phyloP scores from a whole-genome alignment of 345 rosid species.

The Eucalyptus tenuipes region DNA sequence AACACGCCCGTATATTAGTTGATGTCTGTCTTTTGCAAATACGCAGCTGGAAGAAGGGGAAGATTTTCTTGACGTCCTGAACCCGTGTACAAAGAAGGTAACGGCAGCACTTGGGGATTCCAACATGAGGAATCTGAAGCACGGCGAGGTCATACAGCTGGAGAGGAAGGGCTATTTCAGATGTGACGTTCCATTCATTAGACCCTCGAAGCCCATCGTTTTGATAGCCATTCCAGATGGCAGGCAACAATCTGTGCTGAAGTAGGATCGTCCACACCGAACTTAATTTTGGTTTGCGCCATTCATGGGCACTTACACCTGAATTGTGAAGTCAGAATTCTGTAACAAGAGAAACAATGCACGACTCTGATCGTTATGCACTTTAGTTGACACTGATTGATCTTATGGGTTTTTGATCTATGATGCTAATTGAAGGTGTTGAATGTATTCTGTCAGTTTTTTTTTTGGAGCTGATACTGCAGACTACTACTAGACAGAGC shows the following conservation, averaged over 20 bases:
- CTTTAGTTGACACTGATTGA: not conserved
- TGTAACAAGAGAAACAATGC: not conserved
- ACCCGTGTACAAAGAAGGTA: constrained; percentile 61
- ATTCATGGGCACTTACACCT: not conserved
- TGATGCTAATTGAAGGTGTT: not conserved
- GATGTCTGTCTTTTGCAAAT: not conserved
- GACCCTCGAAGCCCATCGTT: constrained; percentile 61
- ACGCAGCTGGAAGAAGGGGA: constrained; percentile 84
- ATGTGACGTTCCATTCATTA: constrained; percentile 69
- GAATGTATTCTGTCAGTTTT: not conserved
- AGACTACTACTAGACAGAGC: not conserved
- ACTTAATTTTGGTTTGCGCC: not conserved
- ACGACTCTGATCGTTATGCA: not conserved
- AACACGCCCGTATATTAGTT: not conserved
- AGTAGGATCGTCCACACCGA: not conserved
- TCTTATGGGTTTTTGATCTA: not conserved
- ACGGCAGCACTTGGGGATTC: constrained; percentile 74
- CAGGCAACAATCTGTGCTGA: constrained; percentile 24
- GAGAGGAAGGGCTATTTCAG: constrained; percentile 94
- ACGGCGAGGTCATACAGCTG: constrained; percentile 66
- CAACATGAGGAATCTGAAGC: constrained; percentile 66
- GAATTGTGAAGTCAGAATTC: not conserved
- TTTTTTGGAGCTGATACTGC: not conserved
- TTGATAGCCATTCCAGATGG: constrained; percentile 87
- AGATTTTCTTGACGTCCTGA: constrained; percentile 47